These are phyloP conservation scores for Parmales sp. DNA, from an alignment of 108 stramenopile species.

Conservation along the genomic window DNA sequence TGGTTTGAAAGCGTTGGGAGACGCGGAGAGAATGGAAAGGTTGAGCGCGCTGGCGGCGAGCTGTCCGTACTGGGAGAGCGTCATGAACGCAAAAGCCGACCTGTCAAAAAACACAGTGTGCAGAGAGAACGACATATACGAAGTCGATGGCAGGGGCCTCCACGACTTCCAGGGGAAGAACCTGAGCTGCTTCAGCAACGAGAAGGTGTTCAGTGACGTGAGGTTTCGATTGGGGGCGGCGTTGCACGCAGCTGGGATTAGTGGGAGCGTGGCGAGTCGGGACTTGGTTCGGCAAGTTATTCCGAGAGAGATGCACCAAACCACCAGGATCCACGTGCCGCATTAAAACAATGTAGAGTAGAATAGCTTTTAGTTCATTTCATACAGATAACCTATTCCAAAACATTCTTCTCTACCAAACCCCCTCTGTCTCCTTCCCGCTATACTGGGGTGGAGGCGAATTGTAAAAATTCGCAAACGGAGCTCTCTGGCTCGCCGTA, in stretches of 20 bases:
- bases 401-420: no score
- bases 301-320: conserved; percentile 26
- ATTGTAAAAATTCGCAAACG: conserved; percentile 3
- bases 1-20: conserved; percentile 13
- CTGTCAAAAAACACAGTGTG: conserved; percentile 32
- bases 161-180: conserved; percentile 25
- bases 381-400: no score
- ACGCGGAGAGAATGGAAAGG: conserved; percentile 18
- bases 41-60: conserved; percentile 27
- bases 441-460: no score
- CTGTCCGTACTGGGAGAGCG: conserved; percentile 31
- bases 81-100: conserved; percentile 19
- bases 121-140: conserved; percentile 29
- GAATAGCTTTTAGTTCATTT: no score
- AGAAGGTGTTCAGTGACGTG: conserved; percentile 32
- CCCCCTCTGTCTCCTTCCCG: no score
- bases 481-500: not conserved
- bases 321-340: conserved; percentile 36
- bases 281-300: conserved; percentile 23
- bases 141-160: conserved; percentile 7
- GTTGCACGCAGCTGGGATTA: conserved; percentile 32
- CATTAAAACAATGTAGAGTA: no score
- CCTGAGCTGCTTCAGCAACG: conserved; percentile 30
- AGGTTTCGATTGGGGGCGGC: conserved; percentile 36
- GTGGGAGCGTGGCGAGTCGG: conserved; percentile 22